Conservation (phyloP, 1,284 basidiomycete genomes). For the Melanopsichium pennsylvanicum region DNA sequence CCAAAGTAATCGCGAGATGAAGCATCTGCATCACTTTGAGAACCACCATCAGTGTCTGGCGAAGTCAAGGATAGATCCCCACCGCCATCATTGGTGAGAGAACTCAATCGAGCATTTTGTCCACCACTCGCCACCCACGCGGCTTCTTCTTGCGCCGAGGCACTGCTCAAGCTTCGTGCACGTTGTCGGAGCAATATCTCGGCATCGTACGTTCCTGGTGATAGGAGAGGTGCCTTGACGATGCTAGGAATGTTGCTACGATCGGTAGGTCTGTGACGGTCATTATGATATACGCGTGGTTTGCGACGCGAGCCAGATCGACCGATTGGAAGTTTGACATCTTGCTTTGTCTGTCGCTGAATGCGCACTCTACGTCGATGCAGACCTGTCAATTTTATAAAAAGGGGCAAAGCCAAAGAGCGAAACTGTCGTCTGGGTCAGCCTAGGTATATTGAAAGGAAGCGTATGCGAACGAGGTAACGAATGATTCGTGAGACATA, state of each 20-base stretch:
- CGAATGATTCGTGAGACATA: slow-evolving; percentile 23
- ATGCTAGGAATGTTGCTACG: slow-evolving; percentile 35
- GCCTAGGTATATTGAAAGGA: no score
- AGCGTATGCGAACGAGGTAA: no score
- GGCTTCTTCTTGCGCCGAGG: slow-evolving; percentile 41
- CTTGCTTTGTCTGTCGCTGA: slow-evolving; percentile 22
- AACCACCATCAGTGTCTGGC: slow-evolving; percentile 15
- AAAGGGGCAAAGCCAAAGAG: no score
- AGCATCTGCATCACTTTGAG: slow-evolving; percentile 5
- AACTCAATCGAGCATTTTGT: slow-evolving; percentile 35
- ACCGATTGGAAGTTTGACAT: slow-evolving; percentile 6
- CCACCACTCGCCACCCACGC: slow-evolving; percentile 53
- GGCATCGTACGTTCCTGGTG: slow-evolving; percentile 58
- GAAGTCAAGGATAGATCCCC: slow-evolving; percentile 6
- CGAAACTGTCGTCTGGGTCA: no score
- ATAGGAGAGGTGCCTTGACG: slow-evolving; percentile 45
- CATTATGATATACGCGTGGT: slow-evolving; percentile 25
- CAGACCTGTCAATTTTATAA: slow-evolving; percentile 39
- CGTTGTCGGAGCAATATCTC: slow-evolving; percentile 56
- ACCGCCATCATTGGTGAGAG: slow-evolving; percentile 15
- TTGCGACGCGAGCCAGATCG: slow-evolving; percentile 20
- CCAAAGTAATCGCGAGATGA: slow-evolving; percentile 35
- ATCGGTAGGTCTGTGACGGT: slow-evolving; percentile 35
- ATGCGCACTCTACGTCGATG: slow-evolving; percentile 50
- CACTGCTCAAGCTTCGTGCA: slow-evolving; percentile 42